Conservation (phyloP, 495 filamentous ascomycete genomes). For the Penicillium lagena region DNA sequence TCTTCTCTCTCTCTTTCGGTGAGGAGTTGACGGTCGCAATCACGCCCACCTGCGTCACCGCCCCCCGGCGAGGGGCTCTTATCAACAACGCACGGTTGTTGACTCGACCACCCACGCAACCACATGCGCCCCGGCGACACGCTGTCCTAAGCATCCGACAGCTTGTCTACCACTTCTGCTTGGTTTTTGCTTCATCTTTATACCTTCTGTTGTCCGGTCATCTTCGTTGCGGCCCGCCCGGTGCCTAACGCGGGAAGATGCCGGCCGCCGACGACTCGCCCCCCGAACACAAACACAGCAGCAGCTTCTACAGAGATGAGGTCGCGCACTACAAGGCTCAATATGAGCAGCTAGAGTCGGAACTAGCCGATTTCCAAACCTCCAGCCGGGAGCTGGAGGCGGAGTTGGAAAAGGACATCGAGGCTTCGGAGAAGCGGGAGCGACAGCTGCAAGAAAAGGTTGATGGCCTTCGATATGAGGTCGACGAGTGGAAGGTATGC, state of each 20-base stretch:
- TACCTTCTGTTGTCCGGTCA: conserved; percentile 11
- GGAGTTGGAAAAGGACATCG: conserved; percentile 93
- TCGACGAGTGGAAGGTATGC: conserved; percentile 96
- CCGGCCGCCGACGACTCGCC: conserved; percentile 56
- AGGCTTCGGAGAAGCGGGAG: conserved; percentile 91
- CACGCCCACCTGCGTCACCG: conserved; percentile 33
- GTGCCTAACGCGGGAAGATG: conserved; percentile 35
- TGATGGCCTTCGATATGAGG: conserved; percentile 76
- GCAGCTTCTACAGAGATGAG: conserved; percentile 59
- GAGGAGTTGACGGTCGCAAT: conserved; percentile 10
- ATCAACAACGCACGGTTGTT: conserved; percentile 26
- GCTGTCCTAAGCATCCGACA: conserved; percentile 3
- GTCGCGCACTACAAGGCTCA: conserved; percentile 91
- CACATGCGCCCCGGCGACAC: conserved; percentile 11
- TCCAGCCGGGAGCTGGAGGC: conserved; percentile 91
- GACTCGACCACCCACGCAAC: conserved; percentile 9
- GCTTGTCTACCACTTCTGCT: not conserved
- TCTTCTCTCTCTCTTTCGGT: conserved; percentile 13
- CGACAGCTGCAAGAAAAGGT: conserved; percentile 77
- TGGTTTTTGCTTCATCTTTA: conserved; percentile 2
- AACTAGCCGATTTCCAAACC: conserved; percentile 89
- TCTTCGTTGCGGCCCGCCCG: conserved; percentile 18
- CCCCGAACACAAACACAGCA: conserved; percentile 54
- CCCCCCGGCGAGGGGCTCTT: conserved; percentile 31
- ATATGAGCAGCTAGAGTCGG: conserved; percentile 86